A percentile compares a stretch with the other conserved stretches of the same genome.
Conservation (phyloP, 352 stramenopile species). For the Globisporangium perplexum region DNA sequence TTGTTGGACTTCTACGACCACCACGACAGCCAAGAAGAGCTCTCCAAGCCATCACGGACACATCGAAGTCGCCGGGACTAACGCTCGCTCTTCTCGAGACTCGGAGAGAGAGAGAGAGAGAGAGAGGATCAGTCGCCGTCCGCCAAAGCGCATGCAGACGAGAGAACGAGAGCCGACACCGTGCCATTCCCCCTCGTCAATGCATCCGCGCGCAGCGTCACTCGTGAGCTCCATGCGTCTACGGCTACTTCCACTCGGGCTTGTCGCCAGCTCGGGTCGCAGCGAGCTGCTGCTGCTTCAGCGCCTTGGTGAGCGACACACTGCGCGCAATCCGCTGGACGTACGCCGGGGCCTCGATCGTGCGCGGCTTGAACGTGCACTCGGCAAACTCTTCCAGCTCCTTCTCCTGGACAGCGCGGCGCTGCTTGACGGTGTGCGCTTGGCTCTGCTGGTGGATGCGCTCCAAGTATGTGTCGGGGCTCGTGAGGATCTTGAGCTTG, state of each 20-base stretch:
- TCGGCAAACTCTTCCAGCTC: slow-evolving; percentile 80
- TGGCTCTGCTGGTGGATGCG: slow-evolving; percentile 77
- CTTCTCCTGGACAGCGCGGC: slow-evolving; percentile 70
- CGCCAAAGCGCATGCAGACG: too few relatives aligned
- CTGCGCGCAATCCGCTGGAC: slow-evolving; percentile 79
- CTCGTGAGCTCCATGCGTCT: background rate
- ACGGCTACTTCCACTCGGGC: slow-evolving; percentile 56
- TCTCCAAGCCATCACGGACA: slow-evolving; percentile 1
- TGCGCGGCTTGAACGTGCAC: slow-evolving; percentile 82
- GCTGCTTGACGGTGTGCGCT: slow-evolving; percentile 63
- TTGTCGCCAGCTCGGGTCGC: slow-evolving; percentile 35
- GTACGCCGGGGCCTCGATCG: slow-evolving; percentile 78
- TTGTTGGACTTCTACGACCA: slow-evolving; percentile 10
- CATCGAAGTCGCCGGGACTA: background rate
- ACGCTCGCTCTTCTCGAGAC: background rate
- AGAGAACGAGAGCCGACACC: background rate
- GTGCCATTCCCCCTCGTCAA: background rate
- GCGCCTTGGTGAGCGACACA: slow-evolving; percentile 60
- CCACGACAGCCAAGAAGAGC: background rate
- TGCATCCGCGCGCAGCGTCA: background rate
- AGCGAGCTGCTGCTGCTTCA: slow-evolving; percentile 54
- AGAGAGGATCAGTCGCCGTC: background rate
- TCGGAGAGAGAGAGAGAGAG: background rate
- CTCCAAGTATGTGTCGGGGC: slow-evolving; percentile 76
- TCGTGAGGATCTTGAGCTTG: slow-evolving; percentile 74